Percentiles rank a stretch among this genome's conserved stretches.
Conservation (phyloP, 75 land plant genomes). For the Azolla pinnata region DNA sequence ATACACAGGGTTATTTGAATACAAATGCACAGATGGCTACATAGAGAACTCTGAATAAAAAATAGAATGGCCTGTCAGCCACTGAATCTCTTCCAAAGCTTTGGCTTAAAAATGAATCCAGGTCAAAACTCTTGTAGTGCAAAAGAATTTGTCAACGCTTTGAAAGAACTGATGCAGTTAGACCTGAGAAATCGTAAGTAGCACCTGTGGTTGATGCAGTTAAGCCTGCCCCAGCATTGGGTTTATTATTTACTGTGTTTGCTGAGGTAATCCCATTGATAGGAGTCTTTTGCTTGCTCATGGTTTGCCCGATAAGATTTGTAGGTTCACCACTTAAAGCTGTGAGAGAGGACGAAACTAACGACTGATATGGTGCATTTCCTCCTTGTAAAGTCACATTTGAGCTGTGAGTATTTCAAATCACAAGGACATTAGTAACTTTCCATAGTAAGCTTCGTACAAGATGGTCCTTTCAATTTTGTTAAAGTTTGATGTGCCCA, state of each 20-base stretch:
- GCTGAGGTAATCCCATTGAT: background rate
- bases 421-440: background rate
- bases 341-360: constrained; percentile 9
- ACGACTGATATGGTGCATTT: constrained; percentile 12
- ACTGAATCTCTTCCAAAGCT: too few species aligned
- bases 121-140: too few species aligned
- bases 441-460: background rate
- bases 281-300: background rate
- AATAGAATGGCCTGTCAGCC: too few species aligned
- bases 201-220: constrained; percentile 11
- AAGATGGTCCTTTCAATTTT: too few species aligned
- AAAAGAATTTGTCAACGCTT: constrained; percentile 7
- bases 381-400: constrained; percentile 6
- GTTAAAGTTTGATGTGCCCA: background rate
- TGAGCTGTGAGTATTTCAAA: background rate
- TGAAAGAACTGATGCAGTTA: constrained; percentile 16
- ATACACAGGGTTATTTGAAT: too few species aligned
- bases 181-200: constrained; percentile 18
- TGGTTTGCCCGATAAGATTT: background rate
- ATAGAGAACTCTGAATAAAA: too few species aligned
- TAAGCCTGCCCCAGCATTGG: constrained; percentile 6
- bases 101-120: too few species aligned
- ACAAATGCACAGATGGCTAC: too few species aligned
- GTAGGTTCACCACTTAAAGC: constrained; percentile 6
- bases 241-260: background rate